Percentiles rank a stretch among this genome's conserved stretches.
These are phyloP conservation scores for Globisporangium radiosum DNA, from an alignment of 352 stramenopile species.

Conservation along the genomic window DNA sequence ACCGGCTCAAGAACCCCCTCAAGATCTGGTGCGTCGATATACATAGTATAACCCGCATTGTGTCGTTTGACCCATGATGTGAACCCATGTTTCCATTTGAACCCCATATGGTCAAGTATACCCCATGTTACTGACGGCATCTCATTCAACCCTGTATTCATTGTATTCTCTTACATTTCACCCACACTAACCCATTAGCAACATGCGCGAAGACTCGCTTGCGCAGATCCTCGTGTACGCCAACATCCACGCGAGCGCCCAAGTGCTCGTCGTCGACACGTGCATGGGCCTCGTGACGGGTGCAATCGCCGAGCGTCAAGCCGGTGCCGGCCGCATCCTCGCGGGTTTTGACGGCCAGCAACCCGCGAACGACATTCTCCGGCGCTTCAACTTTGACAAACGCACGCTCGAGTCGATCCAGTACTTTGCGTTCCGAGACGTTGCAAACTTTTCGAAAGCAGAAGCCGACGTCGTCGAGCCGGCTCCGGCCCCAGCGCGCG, in stretches of 20 bases:
- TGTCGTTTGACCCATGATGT: neutral
- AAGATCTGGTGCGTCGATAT: slow-evolving; percentile 68
- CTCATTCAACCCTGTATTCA: neutral
- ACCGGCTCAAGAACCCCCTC: slow-evolving; percentile 85
- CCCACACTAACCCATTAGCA: slow-evolving; percentile 16
- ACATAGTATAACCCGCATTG: neutral
- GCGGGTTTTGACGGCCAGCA: slow-evolving; percentile 73
- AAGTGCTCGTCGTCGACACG: slow-evolving; percentile 91
- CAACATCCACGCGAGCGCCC: slow-evolving; percentile 87
- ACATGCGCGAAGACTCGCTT: slow-evolving; percentile 90
- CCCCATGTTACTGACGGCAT: neutral
- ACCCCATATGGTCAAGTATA: neutral
- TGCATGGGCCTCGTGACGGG: slow-evolving; percentile 90
- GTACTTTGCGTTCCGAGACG: slow-evolving; percentile 62
- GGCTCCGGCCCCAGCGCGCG: slow-evolving; percentile 29
- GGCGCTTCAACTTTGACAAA: slow-evolving; percentile 85
- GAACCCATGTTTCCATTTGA: neutral
- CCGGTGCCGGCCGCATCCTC: slow-evolving; percentile 62
- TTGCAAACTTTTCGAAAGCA: slow-evolving; percentile 35
- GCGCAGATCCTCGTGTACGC: slow-evolving; percentile 90
- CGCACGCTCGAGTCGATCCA: slow-evolving; percentile 66
- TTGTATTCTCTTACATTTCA: neutral
- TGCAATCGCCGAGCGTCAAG: slow-evolving; percentile 80
- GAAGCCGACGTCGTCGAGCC: slow-evolving; percentile 48
- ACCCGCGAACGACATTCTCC: slow-evolving; percentile 63